Base-by-base conservation (phyloP, 78 protist species). In the Monosiga brevicollis region DNA sequence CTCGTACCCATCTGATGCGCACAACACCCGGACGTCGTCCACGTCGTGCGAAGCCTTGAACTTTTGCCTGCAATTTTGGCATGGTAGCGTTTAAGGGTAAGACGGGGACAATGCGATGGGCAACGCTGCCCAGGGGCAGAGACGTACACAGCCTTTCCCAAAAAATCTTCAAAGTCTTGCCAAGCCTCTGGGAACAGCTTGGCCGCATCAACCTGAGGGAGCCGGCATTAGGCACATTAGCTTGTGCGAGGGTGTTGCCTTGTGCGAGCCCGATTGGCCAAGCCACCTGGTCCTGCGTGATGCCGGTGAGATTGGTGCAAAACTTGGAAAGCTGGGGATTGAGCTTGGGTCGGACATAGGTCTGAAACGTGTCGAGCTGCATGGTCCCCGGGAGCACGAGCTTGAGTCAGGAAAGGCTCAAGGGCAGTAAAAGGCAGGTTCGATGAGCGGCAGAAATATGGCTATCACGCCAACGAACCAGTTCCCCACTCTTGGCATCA, bases 281-380 rank as follows among this genome's bases (percentile, higher is more conserved):
- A 34, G 81, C 82, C 32, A 83, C 82, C 37, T 35, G 25, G 32
- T 1, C 42, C 42, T 86, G 89, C 76, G 40, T 39, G 81, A 87
- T 87, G 32, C 86, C 83, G 15, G 90, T 87, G 36, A 87, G 83
- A 2, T 78, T 1, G 0, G 55, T 78, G 83, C 90, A 87, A 42
- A 83, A 82, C 32, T 82, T 2, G 3, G 82, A 22, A 24, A 87
- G 54, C 38, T 0, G 9, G 3, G 90, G 75, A 26, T 62, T 20
- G 36, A 37, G 73, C 1, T 71, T 42, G 22, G 90, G 90, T 0
- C 80, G 62, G 42, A 87, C 90, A 34, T 54, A 82, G 62, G 38
- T 35, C 24, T 76, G 86, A 34, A 83, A 87, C 35, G 40, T 10
- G 85, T 2, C 37, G 20, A 25, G 39, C n/a, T n/a, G n/a, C n/a